Conservation (phyloP, 768 basidiomycete species). For the Tylopilus felleus region DNA sequence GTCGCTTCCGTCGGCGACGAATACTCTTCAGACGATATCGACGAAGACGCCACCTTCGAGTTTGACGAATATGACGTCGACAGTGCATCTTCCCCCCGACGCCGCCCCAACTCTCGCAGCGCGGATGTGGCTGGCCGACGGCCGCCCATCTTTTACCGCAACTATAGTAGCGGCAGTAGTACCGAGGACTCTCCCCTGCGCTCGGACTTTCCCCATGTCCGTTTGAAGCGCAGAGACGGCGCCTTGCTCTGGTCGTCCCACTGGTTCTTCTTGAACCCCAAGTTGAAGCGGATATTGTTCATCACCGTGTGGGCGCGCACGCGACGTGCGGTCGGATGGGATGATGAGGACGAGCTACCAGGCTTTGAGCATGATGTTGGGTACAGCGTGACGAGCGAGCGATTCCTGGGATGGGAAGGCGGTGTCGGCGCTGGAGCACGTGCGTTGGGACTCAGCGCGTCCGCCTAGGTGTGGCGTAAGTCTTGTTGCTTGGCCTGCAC, state of each 20-base stretch:
- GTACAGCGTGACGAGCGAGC: slow-evolving; percentile 41
- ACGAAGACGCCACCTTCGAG: slow-evolving; percentile 70
- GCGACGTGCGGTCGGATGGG: slow-evolving; percentile 52
- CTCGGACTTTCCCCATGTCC: slow-evolving; percentile 44
- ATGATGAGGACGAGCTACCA: slow-evolving; percentile 40
- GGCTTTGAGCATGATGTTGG: slow-evolving; percentile 39
- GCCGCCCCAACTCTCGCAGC: slow-evolving; percentile 11
- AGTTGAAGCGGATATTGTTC: slow-evolving; percentile 88
- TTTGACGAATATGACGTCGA: slow-evolving; percentile 82
- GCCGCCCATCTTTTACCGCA: slow-evolving; percentile 21
- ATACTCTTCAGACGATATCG: slow-evolving; percentile 66
- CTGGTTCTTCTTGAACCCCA: slow-evolving; percentile 95
- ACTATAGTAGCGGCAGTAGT: slow-evolving; percentile 35
- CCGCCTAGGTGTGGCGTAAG: slow-evolving; percentile 29
- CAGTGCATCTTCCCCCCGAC: slow-evolving; percentile 25
- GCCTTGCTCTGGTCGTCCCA: slow-evolving; percentile 93
- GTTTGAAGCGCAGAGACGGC: slow-evolving; percentile 57
- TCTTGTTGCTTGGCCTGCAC: slow-evolving; percentile 7
- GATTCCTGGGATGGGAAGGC: slow-evolving; percentile 81
- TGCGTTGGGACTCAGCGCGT: slow-evolving; percentile 60
- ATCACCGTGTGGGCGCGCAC: slow-evolving; percentile 89
- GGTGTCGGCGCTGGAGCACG: slow-evolving; percentile 76
- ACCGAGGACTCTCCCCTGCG: slow-evolving; percentile 30
- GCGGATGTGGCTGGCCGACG: slow-evolving; percentile 2
- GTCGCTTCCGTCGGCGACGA: slow-evolving; percentile 63